phyloP scores from a whole-genome alignment of 169 alveolate species.

The Babesia sp. region DNA sequence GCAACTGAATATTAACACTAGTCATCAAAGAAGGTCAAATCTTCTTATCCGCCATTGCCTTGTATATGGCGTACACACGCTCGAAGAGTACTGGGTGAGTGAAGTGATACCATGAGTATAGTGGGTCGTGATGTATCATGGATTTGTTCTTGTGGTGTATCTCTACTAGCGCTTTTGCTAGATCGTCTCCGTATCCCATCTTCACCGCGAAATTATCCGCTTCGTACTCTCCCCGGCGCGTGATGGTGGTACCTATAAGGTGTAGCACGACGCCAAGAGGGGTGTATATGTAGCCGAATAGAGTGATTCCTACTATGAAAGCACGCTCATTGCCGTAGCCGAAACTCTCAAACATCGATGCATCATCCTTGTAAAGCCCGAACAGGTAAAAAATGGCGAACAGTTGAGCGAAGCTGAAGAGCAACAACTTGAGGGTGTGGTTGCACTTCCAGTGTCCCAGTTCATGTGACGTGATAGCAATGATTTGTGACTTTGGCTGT shows the following conservation, averaged over 20 bases:
- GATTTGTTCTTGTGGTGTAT: constrained; percentile 37
- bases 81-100: constrained; percentile 85
- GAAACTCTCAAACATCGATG: constrained; percentile 77
- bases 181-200: constrained; percentile 72
- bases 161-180: constrained; percentile 74
- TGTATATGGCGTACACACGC: constrained; percentile 76
- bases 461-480: constrained; percentile 87
- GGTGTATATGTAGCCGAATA: constrained; percentile 22
- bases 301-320: constrained; percentile 29
- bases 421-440: constrained; percentile 25
- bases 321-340: constrained; percentile 71
- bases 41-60: constrained; percentile 46
- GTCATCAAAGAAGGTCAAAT: constrained; percentile 17
- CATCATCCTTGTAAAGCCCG: constrained; percentile 74
- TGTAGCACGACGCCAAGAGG: constrained; percentile 58
- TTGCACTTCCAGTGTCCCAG: constrained; percentile 80
- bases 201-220: constrained; percentile 85
- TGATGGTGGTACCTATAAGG: constrained; percentile 51
- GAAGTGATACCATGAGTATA: constrained; percentile 85
- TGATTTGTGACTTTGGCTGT: constrained; percentile 85
- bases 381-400: constrained; percentile 80
- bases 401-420: constrained; percentile 51
- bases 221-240: constrained; percentile 78
- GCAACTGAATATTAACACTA: constrained; percentile 3
- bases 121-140: constrained; percentile 52